phyloP scores from a whole-genome alignment of 495 filamentous ascomycete species.

The Talaromyces thailandensis region DNA sequence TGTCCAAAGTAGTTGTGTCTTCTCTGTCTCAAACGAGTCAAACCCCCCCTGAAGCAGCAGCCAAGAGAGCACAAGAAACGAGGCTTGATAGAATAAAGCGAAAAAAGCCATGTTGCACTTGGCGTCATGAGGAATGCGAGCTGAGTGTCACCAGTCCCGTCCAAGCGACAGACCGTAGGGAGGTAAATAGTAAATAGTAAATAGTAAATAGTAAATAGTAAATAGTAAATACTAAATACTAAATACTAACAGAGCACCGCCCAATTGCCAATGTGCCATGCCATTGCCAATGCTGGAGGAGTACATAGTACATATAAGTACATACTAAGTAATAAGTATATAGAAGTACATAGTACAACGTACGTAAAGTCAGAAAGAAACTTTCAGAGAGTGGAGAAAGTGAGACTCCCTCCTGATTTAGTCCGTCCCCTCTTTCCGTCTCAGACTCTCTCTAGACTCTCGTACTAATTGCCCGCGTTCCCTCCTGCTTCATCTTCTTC shows the following conservation, averaged over 20 bases:
- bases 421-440: neutral
- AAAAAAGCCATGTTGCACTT: neutral
- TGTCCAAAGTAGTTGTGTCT: no score
- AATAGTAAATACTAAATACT: no score
- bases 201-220: no score
- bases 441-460: neutral
- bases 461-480: neutral
- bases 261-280: neutral
- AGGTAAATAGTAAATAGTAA: no score
- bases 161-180: no score
- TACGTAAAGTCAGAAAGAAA: no score
- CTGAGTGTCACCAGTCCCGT: neutral
- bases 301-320: no score
- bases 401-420: neutral
- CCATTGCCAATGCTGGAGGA: neutral
- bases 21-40: no score
- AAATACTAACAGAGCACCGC: neutral
- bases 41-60: no score
- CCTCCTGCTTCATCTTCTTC: neutral
- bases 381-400: no score
- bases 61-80: constrained; percentile 2
- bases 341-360: no score
- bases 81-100: neutral
- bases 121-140: neutral
- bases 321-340: no score